These are phyloP conservation scores for Plasmodium malariae DNA, from an alignment of 169 alveolate species.

Conservation along the genomic window DNA sequence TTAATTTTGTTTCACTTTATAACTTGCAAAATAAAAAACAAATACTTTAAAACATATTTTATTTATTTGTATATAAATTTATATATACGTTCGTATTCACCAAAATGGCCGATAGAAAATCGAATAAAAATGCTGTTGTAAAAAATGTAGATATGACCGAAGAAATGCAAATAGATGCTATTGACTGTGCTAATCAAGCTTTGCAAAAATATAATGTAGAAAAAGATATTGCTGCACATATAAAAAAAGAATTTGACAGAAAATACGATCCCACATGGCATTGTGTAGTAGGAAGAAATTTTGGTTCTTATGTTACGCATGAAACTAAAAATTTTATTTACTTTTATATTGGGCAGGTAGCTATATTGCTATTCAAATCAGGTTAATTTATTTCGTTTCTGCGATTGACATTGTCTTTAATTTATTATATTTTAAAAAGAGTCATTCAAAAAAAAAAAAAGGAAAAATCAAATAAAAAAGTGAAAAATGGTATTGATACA, in stretches of 20 bases:
- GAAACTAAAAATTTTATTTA: slow-evolving; percentile 99
- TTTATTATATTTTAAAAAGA: not conserved
- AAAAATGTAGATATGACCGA: slow-evolving; percentile 99
- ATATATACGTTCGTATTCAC: not conserved
- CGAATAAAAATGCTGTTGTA: slow-evolving; percentile 89
- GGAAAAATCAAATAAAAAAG: not conserved
- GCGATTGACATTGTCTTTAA: not conserved
- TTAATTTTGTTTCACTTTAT: not conserved
- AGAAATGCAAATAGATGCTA: slow-evolving; percentile 98
- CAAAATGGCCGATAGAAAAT: slow-evolving; percentile 80
- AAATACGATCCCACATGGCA: slow-evolving; percentile 99
- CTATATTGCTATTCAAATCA: slow-evolving; percentile 97
- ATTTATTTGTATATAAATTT: not conserved
- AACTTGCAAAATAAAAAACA: too few species aligned
- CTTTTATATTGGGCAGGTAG: slow-evolving; percentile 99
- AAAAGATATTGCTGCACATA: slow-evolving; percentile 98
- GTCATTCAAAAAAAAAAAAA: not conserved
- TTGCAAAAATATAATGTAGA: slow-evolving; percentile 96
- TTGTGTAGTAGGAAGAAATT: slow-evolving; percentile 99
- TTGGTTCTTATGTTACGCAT: slow-evolving; percentile 99
- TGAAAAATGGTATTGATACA: not conserved
- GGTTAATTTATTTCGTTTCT: slow-evolving; percentile 88
- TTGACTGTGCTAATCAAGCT: slow-evolving; percentile 99
- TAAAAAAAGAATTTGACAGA: slow-evolving; percentile 99
- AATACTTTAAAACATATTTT: not conserved